Conservation (phyloP, 306 rosid species). For the Clitoria ternatea region DNA sequence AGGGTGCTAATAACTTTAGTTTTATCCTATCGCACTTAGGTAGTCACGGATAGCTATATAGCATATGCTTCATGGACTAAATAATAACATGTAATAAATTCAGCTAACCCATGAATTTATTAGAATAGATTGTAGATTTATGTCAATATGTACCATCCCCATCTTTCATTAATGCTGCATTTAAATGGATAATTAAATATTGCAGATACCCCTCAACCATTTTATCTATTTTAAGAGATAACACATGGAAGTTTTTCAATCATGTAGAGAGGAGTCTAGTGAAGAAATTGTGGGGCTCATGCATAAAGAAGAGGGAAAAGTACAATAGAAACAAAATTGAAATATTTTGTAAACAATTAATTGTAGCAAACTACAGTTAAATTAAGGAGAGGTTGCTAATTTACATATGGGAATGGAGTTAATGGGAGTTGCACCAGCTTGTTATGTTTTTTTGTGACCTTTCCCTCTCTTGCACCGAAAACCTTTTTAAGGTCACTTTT, state of each 20-base stretch:
- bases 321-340: not conserved
- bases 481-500: slow-evolving; percentile 17
- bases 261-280: not conserved
- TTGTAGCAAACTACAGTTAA: not conserved
- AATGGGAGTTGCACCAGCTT: not conserved
- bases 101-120: slow-evolving; percentile 20
- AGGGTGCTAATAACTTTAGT: not conserved
- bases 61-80: slow-evolving; percentile 1
- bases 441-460: slow-evolving; percentile 15
- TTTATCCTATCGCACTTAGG: not conserved
- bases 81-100: slow-evolving; percentile 24
- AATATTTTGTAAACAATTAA: not conserved
- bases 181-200: slow-evolving; percentile 15
- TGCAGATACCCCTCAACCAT: not conserved
- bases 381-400: not conserved
- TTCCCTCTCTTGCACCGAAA: slow-evolving; percentile 20
- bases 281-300: slow-evolving; percentile 18
- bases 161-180: slow-evolving; percentile 22
- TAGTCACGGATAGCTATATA: slow-evolving; percentile 1
- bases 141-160: slow-evolving; percentile 25
- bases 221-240: slow-evolving; percentile 19
- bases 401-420: not conserved
- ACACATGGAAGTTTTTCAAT: slow-evolving; percentile 9
- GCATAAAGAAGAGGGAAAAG: not conserved
- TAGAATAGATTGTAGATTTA: slow-evolving; percentile 29